Conservation (phyloP, 192 early-diverging fungal species). For the Podila horticola region DNA sequence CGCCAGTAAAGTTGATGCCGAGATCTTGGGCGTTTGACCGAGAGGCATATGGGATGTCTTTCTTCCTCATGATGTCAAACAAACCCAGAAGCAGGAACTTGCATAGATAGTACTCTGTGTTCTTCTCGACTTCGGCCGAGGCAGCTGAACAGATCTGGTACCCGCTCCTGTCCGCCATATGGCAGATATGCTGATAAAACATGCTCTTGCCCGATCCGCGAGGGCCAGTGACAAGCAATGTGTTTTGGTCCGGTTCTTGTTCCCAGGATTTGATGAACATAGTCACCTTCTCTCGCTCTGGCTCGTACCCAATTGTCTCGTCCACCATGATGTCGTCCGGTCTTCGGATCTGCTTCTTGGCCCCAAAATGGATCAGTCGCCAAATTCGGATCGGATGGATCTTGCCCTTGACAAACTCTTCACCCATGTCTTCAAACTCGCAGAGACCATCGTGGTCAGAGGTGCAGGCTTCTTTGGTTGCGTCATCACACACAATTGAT, state of each 20-base stretch:
- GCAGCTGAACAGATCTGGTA: slow-evolving; percentile 45
- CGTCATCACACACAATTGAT: slow-evolving; percentile 55
- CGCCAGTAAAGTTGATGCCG: slow-evolving; percentile 1
- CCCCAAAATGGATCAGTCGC: slow-evolving; percentile 52
- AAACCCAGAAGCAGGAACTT: slow-evolving; percentile 52
- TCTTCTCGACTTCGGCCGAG: slow-evolving; percentile 57
- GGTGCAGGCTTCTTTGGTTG: slow-evolving; percentile 52
- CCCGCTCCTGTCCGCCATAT: slow-evolving; percentile 24
- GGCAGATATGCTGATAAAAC: slow-evolving; percentile 55
- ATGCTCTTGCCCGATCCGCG: slow-evolving; percentile 59
- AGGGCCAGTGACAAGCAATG: slow-evolving; percentile 50
- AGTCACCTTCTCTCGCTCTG: slow-evolving; percentile 47
- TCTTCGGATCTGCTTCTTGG: slow-evolving; percentile 27
- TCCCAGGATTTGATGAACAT: slow-evolving; percentile 53
- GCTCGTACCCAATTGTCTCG: slow-evolving; percentile 57
- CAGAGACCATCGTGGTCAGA: slow-evolving; percentile 43
- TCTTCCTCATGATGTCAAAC: slow-evolving; percentile 55
- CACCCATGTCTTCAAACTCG: slow-evolving; percentile 59
- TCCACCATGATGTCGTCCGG: slow-evolving; percentile 32
- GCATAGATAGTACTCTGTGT: slow-evolving; percentile 55
- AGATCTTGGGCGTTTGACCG: slow-evolving; percentile 7
- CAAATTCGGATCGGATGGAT: slow-evolving; percentile 50
- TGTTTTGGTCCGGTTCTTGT: slow-evolving; percentile 45
- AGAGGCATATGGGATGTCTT: slow-evolving; percentile 46
- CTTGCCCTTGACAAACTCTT: slow-evolving; percentile 60